Evolutionary conservation across 2,329 filamentous ascomycete species (phyloP).

Genomic region (Penicillium brevicompactum): DNA sequence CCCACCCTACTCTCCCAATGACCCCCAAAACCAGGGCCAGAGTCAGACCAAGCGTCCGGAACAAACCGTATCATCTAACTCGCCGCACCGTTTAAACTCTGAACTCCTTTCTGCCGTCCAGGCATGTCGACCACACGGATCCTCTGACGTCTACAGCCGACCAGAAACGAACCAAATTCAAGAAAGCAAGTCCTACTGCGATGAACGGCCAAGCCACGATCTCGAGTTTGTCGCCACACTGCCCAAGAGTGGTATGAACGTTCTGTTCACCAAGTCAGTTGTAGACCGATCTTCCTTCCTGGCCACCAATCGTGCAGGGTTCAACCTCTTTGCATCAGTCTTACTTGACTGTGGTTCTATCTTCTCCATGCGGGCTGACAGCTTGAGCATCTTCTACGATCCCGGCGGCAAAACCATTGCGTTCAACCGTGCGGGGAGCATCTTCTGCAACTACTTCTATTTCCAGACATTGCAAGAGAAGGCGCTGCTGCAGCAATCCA

Average conservation of each 20-base stretch:
- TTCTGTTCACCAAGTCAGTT: conserved; percentile 67
- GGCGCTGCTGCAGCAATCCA: conserved; percentile 44
- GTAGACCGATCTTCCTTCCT: conserved; percentile 61
- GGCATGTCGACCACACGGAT: conserved; percentile 75
- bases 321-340: conserved; percentile 70
- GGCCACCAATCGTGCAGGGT: conserved; percentile 57
- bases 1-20: conserved; percentile 43
- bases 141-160: conserved; percentile 69
- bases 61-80: conserved; percentile 33
- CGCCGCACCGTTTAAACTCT: conserved; percentile 46
- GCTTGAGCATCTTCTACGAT: conserved; percentile 87
- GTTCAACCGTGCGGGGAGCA: conserved; percentile 82
- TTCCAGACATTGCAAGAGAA: conserved; percentile 75
- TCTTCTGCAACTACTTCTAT: conserved; percentile 93
- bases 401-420: conserved; percentile 78
- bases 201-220: conserved; percentile 72
- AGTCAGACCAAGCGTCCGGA: conserved; percentile 29
- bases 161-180: conserved; percentile 73
- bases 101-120: conserved; percentile 74
- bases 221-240: conserved; percentile 71
- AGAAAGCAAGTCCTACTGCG: conserved; percentile 85
- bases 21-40: conserved; percentile 28
- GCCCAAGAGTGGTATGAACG: conserved; percentile 67
- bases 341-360: conserved; percentile 70
- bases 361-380: conserved; percentile 69